A percentile compares a stretch with the other conserved stretches of the same genome.
phyloP scores from a whole-genome alignment of 2,329 filamentous ascomycete genomes.

The Colletotrichum orchidophilum region DNA sequence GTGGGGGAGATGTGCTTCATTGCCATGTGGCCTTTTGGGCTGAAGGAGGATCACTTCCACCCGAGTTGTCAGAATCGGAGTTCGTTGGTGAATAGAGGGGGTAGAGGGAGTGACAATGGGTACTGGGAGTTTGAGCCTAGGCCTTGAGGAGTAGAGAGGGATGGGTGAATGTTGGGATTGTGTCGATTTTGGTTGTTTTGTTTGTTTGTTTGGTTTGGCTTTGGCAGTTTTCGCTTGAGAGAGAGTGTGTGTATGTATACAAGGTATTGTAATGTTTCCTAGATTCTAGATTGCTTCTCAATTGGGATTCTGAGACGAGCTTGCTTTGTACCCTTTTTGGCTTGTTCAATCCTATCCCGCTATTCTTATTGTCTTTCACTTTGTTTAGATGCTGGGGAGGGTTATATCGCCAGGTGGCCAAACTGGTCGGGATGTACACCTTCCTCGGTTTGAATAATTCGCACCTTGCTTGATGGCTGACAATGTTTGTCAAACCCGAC shows the following conservation, averaged over 20 bases:
- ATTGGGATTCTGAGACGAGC: not conserved
- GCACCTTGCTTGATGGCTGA: too few species aligned
- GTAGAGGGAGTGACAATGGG: not conserved
- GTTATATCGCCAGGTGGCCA: too few species aligned
- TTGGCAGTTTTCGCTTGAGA: not conserved
- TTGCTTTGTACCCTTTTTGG: not conserved
- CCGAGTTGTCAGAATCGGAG: slow-evolving; percentile 30
- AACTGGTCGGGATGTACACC: too few species aligned
- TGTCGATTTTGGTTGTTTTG: not conserved
- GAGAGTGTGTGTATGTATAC: not conserved
- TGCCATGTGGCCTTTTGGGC: slow-evolving; percentile 72
- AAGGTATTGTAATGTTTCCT: not conserved
- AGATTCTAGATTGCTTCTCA: not conserved
- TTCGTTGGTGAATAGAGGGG: not conserved
- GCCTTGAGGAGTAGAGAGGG: not conserved
- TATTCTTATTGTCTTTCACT: not conserved
- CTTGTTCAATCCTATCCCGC: too few species aligned
- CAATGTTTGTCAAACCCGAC: too few species aligned
- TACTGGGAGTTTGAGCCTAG: slow-evolving; percentile 21
- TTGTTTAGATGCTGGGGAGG: too few species aligned
- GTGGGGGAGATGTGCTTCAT: slow-evolving; percentile 66
- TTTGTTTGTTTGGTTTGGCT: too few species aligned
- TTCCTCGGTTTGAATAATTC: too few species aligned
- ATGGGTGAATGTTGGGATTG: not conserved
- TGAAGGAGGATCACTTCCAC: slow-evolving; percentile 59